phyloP scores from a whole-genome alignment of 2,329 filamentous ascomycete genomes.

The Lachnellula suecica region DNA sequence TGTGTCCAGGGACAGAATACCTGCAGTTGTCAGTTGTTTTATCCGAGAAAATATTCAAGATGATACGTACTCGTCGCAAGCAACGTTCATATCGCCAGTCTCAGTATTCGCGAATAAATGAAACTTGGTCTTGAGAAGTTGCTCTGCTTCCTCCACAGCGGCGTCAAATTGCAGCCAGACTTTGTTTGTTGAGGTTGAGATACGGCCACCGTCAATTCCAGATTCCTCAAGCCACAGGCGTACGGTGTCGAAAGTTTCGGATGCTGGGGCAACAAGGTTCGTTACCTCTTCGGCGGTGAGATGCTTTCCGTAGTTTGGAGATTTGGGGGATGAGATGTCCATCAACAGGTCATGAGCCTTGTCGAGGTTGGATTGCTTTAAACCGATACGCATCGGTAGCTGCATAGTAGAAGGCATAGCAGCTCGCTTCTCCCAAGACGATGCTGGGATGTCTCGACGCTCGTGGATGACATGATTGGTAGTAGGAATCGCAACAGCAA shows the following conservation, averaged over 20 bases:
- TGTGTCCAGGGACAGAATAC: constrained; percentile 47
- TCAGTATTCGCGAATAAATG: constrained; percentile 45
- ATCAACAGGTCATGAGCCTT: no score
- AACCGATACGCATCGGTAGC: no score
- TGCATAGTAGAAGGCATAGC: no score
- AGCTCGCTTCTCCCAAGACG: no score
- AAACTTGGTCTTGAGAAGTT: constrained; percentile 31
- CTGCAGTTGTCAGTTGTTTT: not conserved
- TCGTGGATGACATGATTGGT: no score
- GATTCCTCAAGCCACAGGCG: constrained; percentile 29
- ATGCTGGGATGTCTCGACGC: no score
- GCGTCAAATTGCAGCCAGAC: constrained; percentile 35
- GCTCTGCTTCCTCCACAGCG: constrained; percentile 29
- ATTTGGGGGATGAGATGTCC: no score
- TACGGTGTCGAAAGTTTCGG: constrained; percentile 28
- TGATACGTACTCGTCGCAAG: constrained; percentile 25
- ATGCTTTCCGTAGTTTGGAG: constrained; percentile 32
- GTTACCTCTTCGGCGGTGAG: constrained; percentile 31
- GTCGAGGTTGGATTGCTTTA: no score
- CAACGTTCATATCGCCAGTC: constrained; percentile 35
- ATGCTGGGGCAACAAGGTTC: constrained; percentile 33
- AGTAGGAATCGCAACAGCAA: no score
- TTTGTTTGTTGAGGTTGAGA: constrained; percentile 31
- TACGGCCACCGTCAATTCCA: constrained; percentile 28
- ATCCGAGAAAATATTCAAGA: not conserved